phyloP scores from a whole-genome alignment of 352 stramenopile species.

The Thalassiosira mediterranea region DNA sequence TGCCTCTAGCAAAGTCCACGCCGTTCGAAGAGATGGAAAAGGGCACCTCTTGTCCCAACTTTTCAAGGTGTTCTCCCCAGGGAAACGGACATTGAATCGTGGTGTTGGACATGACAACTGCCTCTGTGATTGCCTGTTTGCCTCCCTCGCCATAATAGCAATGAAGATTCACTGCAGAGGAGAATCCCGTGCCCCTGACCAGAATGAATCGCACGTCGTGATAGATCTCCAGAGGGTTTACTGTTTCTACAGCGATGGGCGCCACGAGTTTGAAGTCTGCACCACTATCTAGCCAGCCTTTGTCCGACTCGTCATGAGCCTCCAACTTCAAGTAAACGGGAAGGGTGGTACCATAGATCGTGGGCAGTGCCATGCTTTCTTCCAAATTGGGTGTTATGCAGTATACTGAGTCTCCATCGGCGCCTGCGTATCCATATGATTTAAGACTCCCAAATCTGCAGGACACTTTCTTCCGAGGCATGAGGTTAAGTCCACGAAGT shows the following conservation, averaged over 20 bases:
- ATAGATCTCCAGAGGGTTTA: slow-evolving; percentile 24
- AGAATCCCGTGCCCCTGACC: slow-evolving; percentile 25
- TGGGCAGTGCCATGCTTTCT: no score
- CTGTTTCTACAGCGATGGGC: slow-evolving; percentile 15
- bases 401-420: slow-evolving; percentile 1
- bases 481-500: slow-evolving; percentile 31
- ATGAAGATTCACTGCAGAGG: neutral
- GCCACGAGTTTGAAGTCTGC: slow-evolving; percentile 36
- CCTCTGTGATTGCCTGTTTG: neutral
- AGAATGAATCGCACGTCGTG: slow-evolving; percentile 1
- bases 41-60: neutral
- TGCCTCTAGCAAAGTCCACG: slow-evolving; percentile 20
- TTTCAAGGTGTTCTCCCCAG: neutral
- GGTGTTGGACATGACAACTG: slow-evolving; percentile 27
- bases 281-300: slow-evolving; percentile 27
- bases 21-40: slow-evolving; percentile 33
- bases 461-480: slow-evolving; percentile 2
- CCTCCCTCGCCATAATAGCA: slow-evolving; percentile 23
- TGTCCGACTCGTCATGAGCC: no score
- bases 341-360: neutral
- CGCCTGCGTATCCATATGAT: slow-evolving; percentile 31
- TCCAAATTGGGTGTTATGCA: slow-evolving; percentile 22
- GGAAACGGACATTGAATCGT: slow-evolving; percentile 29
- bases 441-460: slow-evolving; percentile 28
- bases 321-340: slow-evolving; percentile 26